Evolutionary conservation across 164 flowering plant species (phyloP).

Genomic region (Platanus orientalis): DNA sequence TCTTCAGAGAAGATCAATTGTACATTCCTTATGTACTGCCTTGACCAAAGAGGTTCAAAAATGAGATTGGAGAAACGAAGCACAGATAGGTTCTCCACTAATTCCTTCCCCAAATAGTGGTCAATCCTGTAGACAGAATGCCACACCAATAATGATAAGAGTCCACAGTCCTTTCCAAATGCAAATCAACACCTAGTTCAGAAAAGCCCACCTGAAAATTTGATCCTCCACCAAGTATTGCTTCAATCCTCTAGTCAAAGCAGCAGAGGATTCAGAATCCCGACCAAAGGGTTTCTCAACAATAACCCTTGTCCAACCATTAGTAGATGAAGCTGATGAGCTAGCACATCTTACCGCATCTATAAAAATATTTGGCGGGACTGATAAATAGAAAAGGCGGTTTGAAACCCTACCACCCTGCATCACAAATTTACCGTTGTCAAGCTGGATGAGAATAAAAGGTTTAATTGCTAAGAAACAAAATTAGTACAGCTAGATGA

Average conservation of each 20-base stretch:
- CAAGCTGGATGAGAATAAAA: background rate
- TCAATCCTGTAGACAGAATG: constrained; percentile 62
- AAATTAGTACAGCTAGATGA: too few species aligned
- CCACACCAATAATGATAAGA: constrained; percentile 2
- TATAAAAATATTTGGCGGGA: constrained; percentile 91
- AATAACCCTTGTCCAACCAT: constrained; percentile 96
- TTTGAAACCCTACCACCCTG: constrained; percentile 74
- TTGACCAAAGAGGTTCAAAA: constrained; percentile 93
- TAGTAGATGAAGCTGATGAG: constrained; percentile 66
- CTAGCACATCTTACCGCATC: constrained; percentile 84
- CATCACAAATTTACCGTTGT: constrained; percentile 12
- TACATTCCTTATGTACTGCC: constrained; percentile 86
- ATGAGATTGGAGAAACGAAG: constrained; percentile 96
- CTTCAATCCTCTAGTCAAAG: constrained; percentile 70
- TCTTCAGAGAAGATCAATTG: constrained; percentile 93
- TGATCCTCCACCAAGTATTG: constrained; percentile 82
- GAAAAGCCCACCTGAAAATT: constrained; percentile 64
- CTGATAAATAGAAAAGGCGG: constrained; percentile 84
- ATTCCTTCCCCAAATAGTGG: constrained; percentile 92
- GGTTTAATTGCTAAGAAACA: too few species aligned
- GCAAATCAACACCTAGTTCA: background rate
- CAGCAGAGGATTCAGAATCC: constrained; percentile 87
- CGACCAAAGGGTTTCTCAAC: constrained; percentile 98
- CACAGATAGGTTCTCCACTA: constrained; percentile 89
- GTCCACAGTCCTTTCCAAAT: background rate